A percentile compares a stretch with the other conserved stretches of the same genome.
Evolutionary conservation across 306 rosid genomes (phyloP).

Genomic region (Dryas octopetala): DNA sequence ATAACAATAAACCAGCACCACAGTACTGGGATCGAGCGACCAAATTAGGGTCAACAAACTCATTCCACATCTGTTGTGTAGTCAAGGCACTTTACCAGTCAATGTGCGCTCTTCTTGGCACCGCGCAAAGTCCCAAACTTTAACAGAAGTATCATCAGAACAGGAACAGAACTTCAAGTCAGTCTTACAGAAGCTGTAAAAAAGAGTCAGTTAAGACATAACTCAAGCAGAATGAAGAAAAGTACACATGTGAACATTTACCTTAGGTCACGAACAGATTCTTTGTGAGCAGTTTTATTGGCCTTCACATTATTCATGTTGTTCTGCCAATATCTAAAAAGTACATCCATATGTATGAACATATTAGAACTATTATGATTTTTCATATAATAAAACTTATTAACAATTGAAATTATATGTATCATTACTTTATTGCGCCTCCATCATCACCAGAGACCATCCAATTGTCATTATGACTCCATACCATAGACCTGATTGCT

Average conservation of each 20-base stretch:
- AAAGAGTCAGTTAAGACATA: conserved; percentile 31
- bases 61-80: conserved; percentile 26
- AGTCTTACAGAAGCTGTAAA: conserved; percentile 91
- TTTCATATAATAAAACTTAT: conserved; percentile 18
- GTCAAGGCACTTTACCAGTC: conserved; percentile 88
- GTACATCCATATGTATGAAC: conserved; percentile 23
- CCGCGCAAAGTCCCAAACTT: conserved; percentile 98
- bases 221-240: conserved; percentile 18
- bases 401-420: conserved; percentile 8
- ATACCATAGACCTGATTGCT: conserved; percentile 97
- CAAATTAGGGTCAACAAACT: conserved; percentile 14
- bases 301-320: conserved; percentile 99
- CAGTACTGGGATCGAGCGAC: not conserved
- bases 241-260: conserved; percentile 18
- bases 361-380: conserved; percentile 12
- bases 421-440: conserved; percentile 86
- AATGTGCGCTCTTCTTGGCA: conserved; percentile 96
- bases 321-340: conserved; percentile 92
- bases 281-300: conserved; percentile 96
- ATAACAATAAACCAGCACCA: not conserved
- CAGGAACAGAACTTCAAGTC: conserved; percentile 98
- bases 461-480: conserved; percentile 99
- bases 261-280: conserved; percentile 98
- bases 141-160: conserved; percentile 93
- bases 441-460: conserved; percentile 99